Base-by-base conservation (phyloP, 2,329 filamentous ascomycete species). In the Neurospora crassa region DNA sequence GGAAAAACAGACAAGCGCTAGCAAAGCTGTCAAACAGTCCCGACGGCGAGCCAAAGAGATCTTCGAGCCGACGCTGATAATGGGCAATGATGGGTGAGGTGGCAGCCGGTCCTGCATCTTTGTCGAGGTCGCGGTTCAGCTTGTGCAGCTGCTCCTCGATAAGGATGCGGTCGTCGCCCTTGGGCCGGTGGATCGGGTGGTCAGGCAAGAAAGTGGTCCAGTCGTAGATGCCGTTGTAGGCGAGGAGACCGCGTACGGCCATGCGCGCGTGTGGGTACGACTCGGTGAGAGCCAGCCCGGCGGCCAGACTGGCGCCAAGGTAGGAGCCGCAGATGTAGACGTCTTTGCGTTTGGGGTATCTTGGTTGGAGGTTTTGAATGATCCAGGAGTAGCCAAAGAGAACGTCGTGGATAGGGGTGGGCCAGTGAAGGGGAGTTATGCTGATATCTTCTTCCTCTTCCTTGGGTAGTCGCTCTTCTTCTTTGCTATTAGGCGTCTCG, bases 161-260 rank as follows among this genome's bases (percentile, higher is more conserved):
- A 7, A 63, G 53, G 16, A 63, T 63, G 29, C 53, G 53, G 53
- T 63, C 53, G 16, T 63, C 53, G 7, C 53, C 6, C 70, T 69
- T 72, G 41, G 18, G 29, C 18, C 71, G 74, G 74, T 87, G 83
- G 72, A 83, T 78, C 7, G 81, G 82, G 71, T 89, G 85, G 73
- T 85, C 83, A 0, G 85, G 85, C 12, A 88, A 81, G 72, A 89
- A 87, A 77, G 82, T 86, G 71, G 87, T 88, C 89, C 88, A 90
- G 79, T 90, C 86, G 79, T 88, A 90, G 71, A 90, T 83, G 59
- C 87, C 88, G 74, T 90, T 88, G 78, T 85, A 85, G 8, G 84
- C 83, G 18, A 88, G 79, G 41, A 89, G 78, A 8, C 88, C 88
- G 11, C 85, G 82, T 63, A 90, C 81, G 47, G 81, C 82, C 76